These are phyloP conservation scores for Didymella lethalis DNA, from an alignment of 2,329 filamentous ascomycete genomes.

Conservation along the genomic window DNA sequence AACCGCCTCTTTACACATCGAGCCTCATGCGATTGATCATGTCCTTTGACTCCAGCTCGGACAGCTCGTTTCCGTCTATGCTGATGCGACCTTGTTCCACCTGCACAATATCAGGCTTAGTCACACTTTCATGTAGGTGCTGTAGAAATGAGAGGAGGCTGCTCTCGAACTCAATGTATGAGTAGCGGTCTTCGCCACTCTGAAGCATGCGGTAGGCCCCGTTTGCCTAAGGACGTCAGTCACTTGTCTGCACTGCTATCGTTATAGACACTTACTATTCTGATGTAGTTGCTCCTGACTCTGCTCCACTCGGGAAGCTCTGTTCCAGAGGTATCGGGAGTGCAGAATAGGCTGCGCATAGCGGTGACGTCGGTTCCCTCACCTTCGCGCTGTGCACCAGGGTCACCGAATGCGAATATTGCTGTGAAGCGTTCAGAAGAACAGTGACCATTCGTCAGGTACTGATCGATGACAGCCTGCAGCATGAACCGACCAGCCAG, in stretches of 20 bases:
- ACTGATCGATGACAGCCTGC: slow-evolving; percentile 60
- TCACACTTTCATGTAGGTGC: slow-evolving; percentile 53
- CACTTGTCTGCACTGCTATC: not conserved
- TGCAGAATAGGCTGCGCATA: slow-evolving; percentile 48
- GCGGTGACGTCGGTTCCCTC: slow-evolving; percentile 40
- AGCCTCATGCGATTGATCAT: slow-evolving; percentile 46
- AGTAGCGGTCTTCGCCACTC: slow-evolving; percentile 43
- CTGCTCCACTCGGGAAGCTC: slow-evolving; percentile 49
- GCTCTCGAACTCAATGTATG: slow-evolving; percentile 52
- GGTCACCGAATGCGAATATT: slow-evolving; percentile 57
- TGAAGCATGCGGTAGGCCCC: not conserved
- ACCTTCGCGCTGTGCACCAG: slow-evolving; percentile 32
- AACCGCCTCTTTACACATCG: not conserved
- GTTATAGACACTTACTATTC: slow-evolving; percentile 26
- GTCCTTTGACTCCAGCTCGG: slow-evolving; percentile 40
- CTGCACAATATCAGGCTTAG: slow-evolving; percentile 60
- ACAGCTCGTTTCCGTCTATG: slow-evolving; percentile 42
- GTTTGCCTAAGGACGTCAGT: slow-evolving; percentile 15
- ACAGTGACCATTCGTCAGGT: slow-evolving; percentile 50
- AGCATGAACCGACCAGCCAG: slow-evolving; percentile 59
- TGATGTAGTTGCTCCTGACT: slow-evolving; percentile 47
- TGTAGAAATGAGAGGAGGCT: slow-evolving; percentile 54
- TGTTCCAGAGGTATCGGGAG: slow-evolving; percentile 39
- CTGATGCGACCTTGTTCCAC: slow-evolving; percentile 58
- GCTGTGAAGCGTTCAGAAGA: slow-evolving; percentile 51